phyloP scores from a whole-genome alignment of 495 filamentous ascomycete genomes.

The Lindgomyces ingoldianus region DNA sequence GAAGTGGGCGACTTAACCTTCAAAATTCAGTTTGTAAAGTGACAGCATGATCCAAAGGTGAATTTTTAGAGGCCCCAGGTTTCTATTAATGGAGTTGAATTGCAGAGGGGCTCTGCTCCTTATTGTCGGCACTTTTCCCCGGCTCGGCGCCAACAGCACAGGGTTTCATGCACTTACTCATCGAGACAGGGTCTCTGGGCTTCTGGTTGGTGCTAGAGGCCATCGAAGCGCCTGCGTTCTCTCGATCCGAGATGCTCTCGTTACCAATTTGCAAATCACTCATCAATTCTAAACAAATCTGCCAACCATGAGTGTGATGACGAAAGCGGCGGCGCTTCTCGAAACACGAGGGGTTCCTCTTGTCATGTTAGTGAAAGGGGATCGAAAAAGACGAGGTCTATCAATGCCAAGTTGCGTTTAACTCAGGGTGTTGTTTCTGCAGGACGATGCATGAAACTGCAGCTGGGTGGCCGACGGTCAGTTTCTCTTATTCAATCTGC shows the following conservation, averaged over 20 bases:
- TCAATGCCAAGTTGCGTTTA: constrained; percentile 11
- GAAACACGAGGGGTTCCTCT: constrained; percentile 13
- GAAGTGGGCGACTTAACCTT: neutral
- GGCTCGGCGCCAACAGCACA: neutral
- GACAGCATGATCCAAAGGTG: neutral
- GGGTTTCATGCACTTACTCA: constrained; percentile 25
- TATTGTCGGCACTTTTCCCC: constrained; percentile 22
- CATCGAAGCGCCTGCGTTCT: constrained; percentile 23
- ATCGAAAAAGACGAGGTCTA: neutral
- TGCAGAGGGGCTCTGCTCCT: constrained; percentile 34
- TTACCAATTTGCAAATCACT: constrained; percentile 13
- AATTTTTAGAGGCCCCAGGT: no score
- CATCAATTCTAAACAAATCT: constrained; percentile 1
- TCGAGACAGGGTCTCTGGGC: neutral
- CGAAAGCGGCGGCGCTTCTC: constrained; percentile 22
- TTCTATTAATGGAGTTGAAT: constrained; percentile 24
- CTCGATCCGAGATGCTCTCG: constrained; percentile 8
- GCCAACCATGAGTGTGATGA: constrained; percentile 19
- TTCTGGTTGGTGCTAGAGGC: constrained; percentile 8
- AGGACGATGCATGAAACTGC: constrained; percentile 17
- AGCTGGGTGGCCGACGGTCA: constrained; percentile 3
- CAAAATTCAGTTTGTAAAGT: neutral
- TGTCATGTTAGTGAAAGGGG: neutral
- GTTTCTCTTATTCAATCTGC: neutral
- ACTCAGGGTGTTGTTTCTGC: constrained; percentile 7